A percentile compares a stretch with the other conserved stretches of the same genome.
Evolutionary conservation across 768 basidiomycete species (phyloP).

Genomic region (Serendipita vermifera): DNA sequence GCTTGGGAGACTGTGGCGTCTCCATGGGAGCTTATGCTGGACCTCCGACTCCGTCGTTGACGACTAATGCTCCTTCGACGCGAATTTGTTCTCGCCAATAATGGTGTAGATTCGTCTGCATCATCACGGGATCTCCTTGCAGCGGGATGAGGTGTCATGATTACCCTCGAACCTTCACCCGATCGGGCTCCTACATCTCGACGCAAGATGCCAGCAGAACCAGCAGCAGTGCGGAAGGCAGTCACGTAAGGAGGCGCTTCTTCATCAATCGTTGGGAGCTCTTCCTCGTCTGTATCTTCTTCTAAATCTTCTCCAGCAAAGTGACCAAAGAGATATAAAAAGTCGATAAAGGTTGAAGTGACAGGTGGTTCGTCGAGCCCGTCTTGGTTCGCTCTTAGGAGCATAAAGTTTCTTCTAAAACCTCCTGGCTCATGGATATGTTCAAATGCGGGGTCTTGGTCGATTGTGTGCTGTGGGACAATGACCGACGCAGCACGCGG

Average conservation of each 20-base stretch:
- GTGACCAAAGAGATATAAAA: constrained; percentile 88
- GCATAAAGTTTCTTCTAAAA: constrained; percentile 79
- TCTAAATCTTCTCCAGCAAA: constrained; percentile 89
- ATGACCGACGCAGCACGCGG: constrained; percentile 20
- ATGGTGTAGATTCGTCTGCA: constrained; percentile 20
- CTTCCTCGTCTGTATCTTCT: constrained; percentile 71
- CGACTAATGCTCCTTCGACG: constrained; percentile 25
- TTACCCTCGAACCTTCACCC: too few relatives aligned
- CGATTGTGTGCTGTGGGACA: constrained; percentile 23
- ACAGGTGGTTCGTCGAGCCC: constrained; percentile 37
- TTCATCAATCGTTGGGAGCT: constrained; percentile 47
- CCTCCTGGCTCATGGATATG: constrained; percentile 94
- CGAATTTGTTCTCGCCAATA: constrained; percentile 16
- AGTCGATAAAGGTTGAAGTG: constrained; percentile 58
- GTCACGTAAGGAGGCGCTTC: constrained; percentile 14
- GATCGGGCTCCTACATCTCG: too few relatives aligned
- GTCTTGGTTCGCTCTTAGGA: constrained; percentile 55
- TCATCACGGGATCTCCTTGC: constrained; percentile 6
- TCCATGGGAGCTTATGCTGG: constrained; percentile 54
- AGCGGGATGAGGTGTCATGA: too few relatives aligned
- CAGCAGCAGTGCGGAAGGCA: too few relatives aligned
- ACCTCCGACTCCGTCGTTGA: constrained; percentile 27
- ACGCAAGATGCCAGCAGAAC: too few relatives aligned
- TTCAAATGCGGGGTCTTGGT: constrained; percentile 63
- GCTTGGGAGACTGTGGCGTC: constrained; percentile 88